Base-by-base conservation (phyloP, 495 filamentous ascomycete species). In the Aspergillus homomorphus region DNA sequence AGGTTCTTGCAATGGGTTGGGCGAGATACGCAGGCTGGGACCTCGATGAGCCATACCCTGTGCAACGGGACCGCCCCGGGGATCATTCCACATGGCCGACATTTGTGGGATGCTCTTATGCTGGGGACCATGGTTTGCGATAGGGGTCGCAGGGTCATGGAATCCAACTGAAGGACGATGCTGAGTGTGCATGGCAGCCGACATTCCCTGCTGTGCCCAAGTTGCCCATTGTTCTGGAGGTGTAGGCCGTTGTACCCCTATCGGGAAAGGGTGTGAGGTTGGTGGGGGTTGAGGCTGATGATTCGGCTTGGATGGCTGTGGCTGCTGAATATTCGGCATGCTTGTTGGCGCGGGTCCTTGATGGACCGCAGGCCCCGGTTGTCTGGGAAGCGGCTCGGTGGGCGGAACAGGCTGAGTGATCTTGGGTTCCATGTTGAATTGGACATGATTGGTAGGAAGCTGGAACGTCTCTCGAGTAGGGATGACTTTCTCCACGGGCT, bases 221-320 rank as follows among this genome's bases (percentile, higher is more conserved):
- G 51, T 16, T 12, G 20, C 28, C 54, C 59, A 58, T 22, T 44
- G 46, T 44, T 30, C 54, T 45, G 54, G 50, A 18, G 53, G 49
- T 1, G 59, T 42, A 20, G 19, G 20, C 22, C 28, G 43, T 50
- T 43, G 49, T 14, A 33, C 51, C 3, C 58, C 20, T 45, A 18
- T 42, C 23, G 24, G 54, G 19, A 38, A 9, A 45, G 56, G 8
- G 28, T 22, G 30, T 21, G 56, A 15, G 24, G 55, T 20, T 9
- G 55, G 58, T 33, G 23, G 49, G 24, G 44, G 53, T 15, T 53
- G 61, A 16, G 58, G 58, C 5, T 61, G 61, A 14, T 61, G 61
- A 14, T 61, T 58, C 15, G 55, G 51, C 41, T 54, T 49, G 15
- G 59, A 52, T 1, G 19, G 53, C 8, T 23, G 22, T 28, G 57